A percentile compares a stretch with the other conserved stretches of the same genome.
Conservation (phyloP, 306 rosid genomes). For the Cajanus cajan region DNA sequence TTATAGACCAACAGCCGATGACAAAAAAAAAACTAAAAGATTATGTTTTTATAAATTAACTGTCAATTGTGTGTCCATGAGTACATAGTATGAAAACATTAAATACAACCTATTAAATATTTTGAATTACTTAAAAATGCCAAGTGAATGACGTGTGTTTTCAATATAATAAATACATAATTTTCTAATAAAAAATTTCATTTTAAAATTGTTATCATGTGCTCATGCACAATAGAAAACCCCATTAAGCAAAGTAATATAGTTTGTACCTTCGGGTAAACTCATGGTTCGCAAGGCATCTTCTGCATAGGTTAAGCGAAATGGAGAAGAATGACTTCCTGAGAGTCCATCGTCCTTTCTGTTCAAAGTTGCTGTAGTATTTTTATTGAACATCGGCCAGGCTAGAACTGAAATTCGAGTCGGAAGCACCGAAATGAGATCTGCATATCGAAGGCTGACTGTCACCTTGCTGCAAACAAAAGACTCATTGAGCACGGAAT, state of each 20-base stretch:
- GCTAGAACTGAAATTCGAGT: constrained; percentile 67
- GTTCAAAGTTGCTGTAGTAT: constrained; percentile 35
- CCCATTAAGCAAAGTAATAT: constrained; percentile 18
- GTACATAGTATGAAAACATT: neutral
- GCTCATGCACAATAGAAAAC: neutral
- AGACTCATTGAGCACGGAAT: constrained; percentile 29
- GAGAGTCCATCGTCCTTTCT: constrained; percentile 59
- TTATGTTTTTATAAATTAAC: constrained; percentile 13
- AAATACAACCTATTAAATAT: neutral
- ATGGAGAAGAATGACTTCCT: constrained; percentile 51
- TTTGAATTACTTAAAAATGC: neutral
- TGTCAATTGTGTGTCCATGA: neutral
- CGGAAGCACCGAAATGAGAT: constrained; percentile 77
- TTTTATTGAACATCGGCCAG: constrained; percentile 70
- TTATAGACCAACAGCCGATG: neutral
- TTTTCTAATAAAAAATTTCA: neutral
- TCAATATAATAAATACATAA: neutral
- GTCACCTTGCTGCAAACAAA: constrained; percentile 82
- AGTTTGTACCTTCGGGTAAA: constrained; percentile 73
- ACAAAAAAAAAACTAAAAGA: neutral
- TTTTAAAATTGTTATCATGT: neutral
- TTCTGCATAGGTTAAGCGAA: constrained; percentile 81
- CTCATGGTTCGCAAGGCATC: constrained; percentile 86
- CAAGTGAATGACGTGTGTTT: neutral
- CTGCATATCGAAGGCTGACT: constrained; percentile 77